phyloP scores from a whole-genome alignment of 257 asterid species.

The Solanum acaule region DNA sequence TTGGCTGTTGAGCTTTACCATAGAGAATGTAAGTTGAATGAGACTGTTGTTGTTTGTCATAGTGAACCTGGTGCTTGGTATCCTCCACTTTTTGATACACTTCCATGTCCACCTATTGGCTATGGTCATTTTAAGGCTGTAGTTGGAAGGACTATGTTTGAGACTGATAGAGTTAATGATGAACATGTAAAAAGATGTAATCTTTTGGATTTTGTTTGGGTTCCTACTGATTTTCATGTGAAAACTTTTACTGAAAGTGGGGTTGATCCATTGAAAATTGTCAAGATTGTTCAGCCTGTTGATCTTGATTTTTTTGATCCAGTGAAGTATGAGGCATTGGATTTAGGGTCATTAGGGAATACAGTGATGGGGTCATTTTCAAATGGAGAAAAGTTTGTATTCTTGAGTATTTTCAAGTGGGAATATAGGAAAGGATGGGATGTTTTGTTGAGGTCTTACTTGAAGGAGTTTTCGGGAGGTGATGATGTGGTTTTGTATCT shows the following conservation, averaged over 20 bases:
- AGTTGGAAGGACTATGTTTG: slow-evolving; percentile 89
- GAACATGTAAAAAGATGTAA: slow-evolving; percentile 64
- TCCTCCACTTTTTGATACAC: slow-evolving; percentile 71
- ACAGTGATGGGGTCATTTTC: slow-evolving; percentile 34
- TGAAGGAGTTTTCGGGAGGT: slow-evolving; percentile 45
- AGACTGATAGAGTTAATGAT: slow-evolving; percentile 62
- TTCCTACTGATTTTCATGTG: slow-evolving; percentile 86
- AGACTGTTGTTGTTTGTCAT: slow-evolving; percentile 71
- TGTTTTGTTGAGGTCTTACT: slow-evolving; percentile 52
- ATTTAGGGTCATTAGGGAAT: slow-evolving; percentile 23
- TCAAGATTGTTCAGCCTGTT: slow-evolving; percentile 69
- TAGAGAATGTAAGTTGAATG: slow-evolving; percentile 39
- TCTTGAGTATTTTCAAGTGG: slow-evolving; percentile 86
- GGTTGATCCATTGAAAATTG: slow-evolving; percentile 57
- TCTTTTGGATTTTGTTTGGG: slow-evolving; percentile 74
- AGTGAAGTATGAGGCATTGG: slow-evolving; percentile 36
- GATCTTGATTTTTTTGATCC: slow-evolving; percentile 71
- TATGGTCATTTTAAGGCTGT: slow-evolving; percentile 46
- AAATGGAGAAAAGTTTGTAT: slow-evolving; percentile 19
- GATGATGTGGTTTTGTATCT: slow-evolving; percentile 51
- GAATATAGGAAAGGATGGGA: slow-evolving; percentile 92
- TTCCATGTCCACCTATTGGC: slow-evolving; percentile 57
- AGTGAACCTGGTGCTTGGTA: slow-evolving; percentile 98
- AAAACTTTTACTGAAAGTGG: slow-evolving; percentile 50
- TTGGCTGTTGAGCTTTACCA: slow-evolving; percentile 45